phyloP scores from a whole-genome alignment of 78 protist species.

The Dictyostelium citrinum region DNA sequence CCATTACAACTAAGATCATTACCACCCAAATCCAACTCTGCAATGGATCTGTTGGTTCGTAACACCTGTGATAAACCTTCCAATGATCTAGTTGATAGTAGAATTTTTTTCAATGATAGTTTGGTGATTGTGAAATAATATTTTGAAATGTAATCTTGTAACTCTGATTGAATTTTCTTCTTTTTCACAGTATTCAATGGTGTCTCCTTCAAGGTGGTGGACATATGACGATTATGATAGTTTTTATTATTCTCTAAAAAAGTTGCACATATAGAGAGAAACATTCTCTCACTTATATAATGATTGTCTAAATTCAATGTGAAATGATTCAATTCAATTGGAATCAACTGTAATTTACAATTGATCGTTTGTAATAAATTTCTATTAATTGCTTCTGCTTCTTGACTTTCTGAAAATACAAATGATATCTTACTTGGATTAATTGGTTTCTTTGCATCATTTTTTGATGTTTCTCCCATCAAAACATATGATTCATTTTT shows the following conservation, averaged over 20 bases:
- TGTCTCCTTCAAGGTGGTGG: conserved; percentile 40
- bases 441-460: neutral
- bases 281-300: conserved; percentile 9
- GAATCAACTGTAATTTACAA: conserved; percentile 59
- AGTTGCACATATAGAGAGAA: conserved; percentile 44
- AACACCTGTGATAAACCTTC: conserved; percentile 40
- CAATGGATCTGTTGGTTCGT: conserved; percentile 3
- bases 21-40: conserved; percentile 58
- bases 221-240: conserved; percentile 49
- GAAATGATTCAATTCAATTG: conserved; percentile 58
- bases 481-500: conserved; percentile 28
- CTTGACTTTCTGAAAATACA: neutral
- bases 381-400: conserved; percentile 14
- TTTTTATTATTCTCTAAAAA: conserved; percentile 40
- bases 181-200: conserved; percentile 42
- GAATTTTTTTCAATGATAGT: conserved; percentile 30
- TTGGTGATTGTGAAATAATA: conserved; percentile 52
- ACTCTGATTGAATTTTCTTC: conserved; percentile 45
- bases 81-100: conserved; percentile 11
- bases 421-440: conserved; percentile 3
- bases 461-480: neutral
- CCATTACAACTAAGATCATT: conserved; percentile 7
- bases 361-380: conserved; percentile 37
- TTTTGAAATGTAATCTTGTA: neutral
- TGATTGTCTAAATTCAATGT: conserved; percentile 65